These are phyloP conservation scores for Aspergillus cejpii DNA, from an alignment of 2,329 filamentous ascomycete genomes.

Conservation along the genomic window DNA sequence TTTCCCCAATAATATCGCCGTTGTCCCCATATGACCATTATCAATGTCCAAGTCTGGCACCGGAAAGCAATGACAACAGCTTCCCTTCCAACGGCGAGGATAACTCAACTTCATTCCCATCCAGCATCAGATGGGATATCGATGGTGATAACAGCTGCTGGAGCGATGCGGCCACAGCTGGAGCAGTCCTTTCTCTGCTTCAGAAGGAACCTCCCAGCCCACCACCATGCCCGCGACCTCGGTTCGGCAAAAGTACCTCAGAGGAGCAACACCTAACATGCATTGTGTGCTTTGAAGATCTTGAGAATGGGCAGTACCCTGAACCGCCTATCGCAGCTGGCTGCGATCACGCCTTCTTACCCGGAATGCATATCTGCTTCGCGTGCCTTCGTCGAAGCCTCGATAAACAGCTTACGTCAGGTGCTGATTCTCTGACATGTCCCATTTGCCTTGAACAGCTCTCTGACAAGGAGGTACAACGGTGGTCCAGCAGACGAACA, in stretches of 20 bases:
- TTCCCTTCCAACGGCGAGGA: neutral
- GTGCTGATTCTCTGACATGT: conserved; percentile 5
- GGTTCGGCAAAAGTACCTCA: neutral
- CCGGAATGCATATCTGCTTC: conserved; percentile 11
- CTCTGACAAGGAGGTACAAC: conserved; percentile 12
- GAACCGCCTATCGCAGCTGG: conserved; percentile 10
- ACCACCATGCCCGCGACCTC: neutral
- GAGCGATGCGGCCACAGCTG: conserved; percentile 15
- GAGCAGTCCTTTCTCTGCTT: conserved; percentile 14
- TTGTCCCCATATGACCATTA: neutral
- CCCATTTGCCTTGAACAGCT: conserved; percentile 13
- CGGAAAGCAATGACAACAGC: neutral
- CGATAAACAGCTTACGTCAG: conserved; percentile 10
- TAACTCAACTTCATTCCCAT: neutral
- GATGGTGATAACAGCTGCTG: conserved; percentile 5
- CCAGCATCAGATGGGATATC: conserved; percentile 1
- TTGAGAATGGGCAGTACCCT: conserved; percentile 8
- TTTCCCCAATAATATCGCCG: neutral
- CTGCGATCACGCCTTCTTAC: conserved; percentile 12
- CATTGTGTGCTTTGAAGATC: conserved; percentile 10
- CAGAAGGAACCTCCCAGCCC: conserved; percentile 10
- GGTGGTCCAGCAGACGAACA: conserved; percentile 13
- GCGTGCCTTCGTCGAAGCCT: conserved; percentile 14
- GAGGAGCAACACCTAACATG: conserved; percentile 5
- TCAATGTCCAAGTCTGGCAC: neutral